These are phyloP conservation scores for Boeremia exigua DNA, from an alignment of 2,329 filamentous ascomycete genomes.

Conservation along the genomic window DNA sequence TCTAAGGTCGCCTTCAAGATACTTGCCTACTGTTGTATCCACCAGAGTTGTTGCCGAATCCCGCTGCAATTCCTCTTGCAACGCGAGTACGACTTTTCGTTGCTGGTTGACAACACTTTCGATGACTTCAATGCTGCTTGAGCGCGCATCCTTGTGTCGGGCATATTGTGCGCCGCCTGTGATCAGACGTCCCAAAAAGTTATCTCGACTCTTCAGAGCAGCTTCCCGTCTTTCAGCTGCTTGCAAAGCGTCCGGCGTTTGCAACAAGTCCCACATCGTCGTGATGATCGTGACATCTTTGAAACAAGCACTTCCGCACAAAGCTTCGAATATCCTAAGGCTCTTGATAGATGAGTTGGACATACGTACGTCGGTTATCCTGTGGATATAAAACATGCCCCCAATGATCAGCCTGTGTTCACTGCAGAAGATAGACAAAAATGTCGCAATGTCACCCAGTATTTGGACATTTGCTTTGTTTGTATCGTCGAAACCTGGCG, in stretches of 20 bases:
- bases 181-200: neutral
- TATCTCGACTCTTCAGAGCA: neutral
- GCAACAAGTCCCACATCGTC: conserved; percentile 48
- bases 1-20: neutral
- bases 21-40: neutral
- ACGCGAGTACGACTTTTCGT: neutral
- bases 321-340: conserved; percentile 53
- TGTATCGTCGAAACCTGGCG: conserved; percentile 58
- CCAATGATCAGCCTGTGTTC: conserved; percentile 41
- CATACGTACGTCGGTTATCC: conserved; percentile 53
- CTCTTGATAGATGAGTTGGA: conserved; percentile 50
- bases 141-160: neutral
- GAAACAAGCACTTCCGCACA: conserved; percentile 52
- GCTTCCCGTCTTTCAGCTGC: neutral
- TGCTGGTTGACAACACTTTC: neutral
- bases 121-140: neutral
- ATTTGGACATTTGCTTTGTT: conserved; percentile 51
- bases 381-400: conserved; percentile 57
- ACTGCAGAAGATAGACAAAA: conserved; percentile 42
- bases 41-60: neutral
- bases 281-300: conserved; percentile 53
- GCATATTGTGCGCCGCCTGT: neutral
- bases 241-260: neutral
- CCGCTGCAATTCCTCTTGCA: neutral
- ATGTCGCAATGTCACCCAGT: conserved; percentile 50